Conservation (phyloP, 768 basidiomycete genomes). For the Glaciozyma antarctica region DNA sequence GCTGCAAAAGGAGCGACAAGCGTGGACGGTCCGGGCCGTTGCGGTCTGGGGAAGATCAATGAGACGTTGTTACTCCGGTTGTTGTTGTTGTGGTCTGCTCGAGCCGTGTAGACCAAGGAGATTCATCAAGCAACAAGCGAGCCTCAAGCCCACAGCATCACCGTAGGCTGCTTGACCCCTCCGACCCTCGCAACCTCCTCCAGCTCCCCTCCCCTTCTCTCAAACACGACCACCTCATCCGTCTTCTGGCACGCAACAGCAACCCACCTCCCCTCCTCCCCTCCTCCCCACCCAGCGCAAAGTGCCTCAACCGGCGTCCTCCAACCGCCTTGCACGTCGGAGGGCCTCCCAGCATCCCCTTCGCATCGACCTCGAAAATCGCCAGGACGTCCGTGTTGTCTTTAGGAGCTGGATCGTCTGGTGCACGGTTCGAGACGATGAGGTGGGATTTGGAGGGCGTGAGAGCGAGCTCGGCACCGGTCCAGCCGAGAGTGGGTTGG, state of each 20-base stretch:
- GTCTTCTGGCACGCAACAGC: constrained; percentile 23
- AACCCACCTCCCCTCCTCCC: constrained; percentile 6
- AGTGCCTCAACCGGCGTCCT: constrained; percentile 18
- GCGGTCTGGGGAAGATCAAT: too few species aligned
- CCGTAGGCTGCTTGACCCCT: constrained; percentile 17
- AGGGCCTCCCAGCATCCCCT: not conserved
- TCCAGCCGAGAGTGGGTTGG: constrained; percentile 4
- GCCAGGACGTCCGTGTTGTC: constrained; percentile 17
- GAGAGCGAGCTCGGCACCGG: constrained; percentile 22
- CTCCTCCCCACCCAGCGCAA: not conserved
- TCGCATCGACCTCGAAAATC: constrained; percentile 11
- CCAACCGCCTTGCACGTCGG: not conserved
- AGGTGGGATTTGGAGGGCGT: constrained; percentile 4
- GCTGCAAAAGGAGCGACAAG: too few species aligned
- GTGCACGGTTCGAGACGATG: constrained; percentile 24
- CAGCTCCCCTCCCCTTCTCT: constrained; percentile 1
- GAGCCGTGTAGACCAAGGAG: too few species aligned
- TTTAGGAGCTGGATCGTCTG: constrained; percentile 13
- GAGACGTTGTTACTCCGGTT: too few species aligned
- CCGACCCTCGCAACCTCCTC: constrained; percentile 13
- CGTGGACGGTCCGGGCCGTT: too few species aligned
- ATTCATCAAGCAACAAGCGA: not conserved
- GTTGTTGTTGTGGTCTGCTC: too few species aligned
- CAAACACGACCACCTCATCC: constrained; percentile 20
- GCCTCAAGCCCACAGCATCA: constrained; percentile 3